Conservation (phyloP, 2,329 filamentous ascomycete species). For the Ophiosphaerella korrae region DNA sequence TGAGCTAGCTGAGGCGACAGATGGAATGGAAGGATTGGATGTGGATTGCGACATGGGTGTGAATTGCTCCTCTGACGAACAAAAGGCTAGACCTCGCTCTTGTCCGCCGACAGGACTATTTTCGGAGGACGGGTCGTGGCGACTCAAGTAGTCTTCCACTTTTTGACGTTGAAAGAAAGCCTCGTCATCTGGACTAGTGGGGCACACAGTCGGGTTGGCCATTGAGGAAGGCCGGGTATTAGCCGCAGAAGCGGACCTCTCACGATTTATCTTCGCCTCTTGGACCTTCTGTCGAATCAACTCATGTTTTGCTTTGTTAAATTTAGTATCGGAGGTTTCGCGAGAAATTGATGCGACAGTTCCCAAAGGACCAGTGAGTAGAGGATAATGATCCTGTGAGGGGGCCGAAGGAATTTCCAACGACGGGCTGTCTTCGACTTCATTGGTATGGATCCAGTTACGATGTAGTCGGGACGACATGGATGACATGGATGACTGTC, state of each 20-base stretch:
- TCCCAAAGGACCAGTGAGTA: conserved; percentile 5
- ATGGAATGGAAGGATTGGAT: conserved; percentile 58
- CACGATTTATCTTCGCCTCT: conserved; percentile 37
- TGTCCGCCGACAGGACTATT: conserved; percentile 47
- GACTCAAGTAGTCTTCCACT: conserved; percentile 36
- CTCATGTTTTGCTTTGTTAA: conserved; percentile 47
- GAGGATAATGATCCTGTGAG: conserved; percentile 3
- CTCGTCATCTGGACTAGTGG: conserved; percentile 56
- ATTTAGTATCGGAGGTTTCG: conserved; percentile 38
- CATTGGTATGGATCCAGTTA: conserved; percentile 29
- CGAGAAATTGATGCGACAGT: conserved; percentile 17
- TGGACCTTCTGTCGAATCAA: conserved; percentile 42
- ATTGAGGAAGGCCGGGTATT: conserved; percentile 34
- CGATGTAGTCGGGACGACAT: conserved; percentile 40
- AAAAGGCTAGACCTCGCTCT: conserved; percentile 46
- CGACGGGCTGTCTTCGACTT: conserved; percentile 28
- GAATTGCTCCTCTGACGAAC: conserved; percentile 56
- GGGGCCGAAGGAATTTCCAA: conserved; percentile 20
- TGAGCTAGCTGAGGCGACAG: conserved; percentile 55
- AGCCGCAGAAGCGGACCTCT: conserved; percentile 25
- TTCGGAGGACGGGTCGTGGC: conserved; percentile 44
- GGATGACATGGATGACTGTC: conserved; percentile 48
- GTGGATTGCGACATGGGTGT: conserved; percentile 56
- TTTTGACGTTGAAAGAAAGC: conserved; percentile 32
- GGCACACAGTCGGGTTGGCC: conserved; percentile 46